These are phyloP conservation scores for Telopea speciosissima DNA, from an alignment of 177 flowering plant species.

Conservation along the genomic window DNA sequence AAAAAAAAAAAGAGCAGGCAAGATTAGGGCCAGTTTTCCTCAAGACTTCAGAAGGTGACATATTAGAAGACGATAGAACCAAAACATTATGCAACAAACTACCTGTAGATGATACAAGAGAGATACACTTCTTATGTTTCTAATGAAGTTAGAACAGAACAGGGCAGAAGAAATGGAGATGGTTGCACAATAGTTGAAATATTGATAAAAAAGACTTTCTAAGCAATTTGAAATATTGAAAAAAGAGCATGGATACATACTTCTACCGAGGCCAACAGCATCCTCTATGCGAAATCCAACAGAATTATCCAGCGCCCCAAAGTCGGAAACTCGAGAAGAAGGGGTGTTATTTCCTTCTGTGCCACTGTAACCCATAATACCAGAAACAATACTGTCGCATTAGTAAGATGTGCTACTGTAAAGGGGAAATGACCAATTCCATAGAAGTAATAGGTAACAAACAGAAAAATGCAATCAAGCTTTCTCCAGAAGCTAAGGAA, in stretches of 20 bases:
- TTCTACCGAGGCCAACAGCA: slow-evolving; percentile 46
- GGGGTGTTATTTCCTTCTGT: slow-evolving; percentile 38
- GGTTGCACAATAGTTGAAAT: background rate
- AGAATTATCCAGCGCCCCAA: slow-evolving; percentile 57
- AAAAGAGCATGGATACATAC: slow-evolving; percentile 30
- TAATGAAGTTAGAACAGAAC: background rate
- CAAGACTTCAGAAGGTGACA: no score
- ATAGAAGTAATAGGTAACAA: no score
- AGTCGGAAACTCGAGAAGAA: slow-evolving; percentile 38
- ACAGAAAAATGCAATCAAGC: no score
- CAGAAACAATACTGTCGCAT: background rate
- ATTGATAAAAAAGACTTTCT: background rate
- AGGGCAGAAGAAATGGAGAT: background rate
- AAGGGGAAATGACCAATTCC: no score
- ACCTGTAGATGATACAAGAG: no score
- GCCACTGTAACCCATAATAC: slow-evolving; percentile 38
- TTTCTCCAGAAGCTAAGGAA: no score
- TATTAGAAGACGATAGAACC: no score
- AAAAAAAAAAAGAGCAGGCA: no score
- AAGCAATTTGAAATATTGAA: background rate
- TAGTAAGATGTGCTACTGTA: no score
- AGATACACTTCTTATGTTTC: background rate
- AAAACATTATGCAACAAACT: no score
- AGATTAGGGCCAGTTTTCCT: no score
- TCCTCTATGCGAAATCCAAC: slow-evolving; percentile 52